Percentiles rank a stretch among this genome's conserved stretches.
Evolutionary conservation across 108 stramenopile genomes (phyloP).

Genomic region (Discostella stelligeroides): DNA sequence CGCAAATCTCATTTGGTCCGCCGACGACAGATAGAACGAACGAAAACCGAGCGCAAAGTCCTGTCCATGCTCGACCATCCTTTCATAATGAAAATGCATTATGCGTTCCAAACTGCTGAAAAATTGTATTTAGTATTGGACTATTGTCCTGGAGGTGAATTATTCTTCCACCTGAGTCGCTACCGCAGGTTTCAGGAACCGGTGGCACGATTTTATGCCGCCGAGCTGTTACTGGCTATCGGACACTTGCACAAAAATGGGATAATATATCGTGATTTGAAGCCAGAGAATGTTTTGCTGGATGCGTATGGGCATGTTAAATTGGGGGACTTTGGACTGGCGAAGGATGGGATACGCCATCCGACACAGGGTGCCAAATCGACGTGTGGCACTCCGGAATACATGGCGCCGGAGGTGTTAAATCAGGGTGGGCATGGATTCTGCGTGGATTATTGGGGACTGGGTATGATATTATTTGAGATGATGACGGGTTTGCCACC

Average conservation of each 20-base stretch:
- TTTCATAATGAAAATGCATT: slow-evolving; percentile 91
- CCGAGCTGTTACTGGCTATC: slow-evolving; percentile 90
- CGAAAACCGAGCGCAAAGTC: slow-evolving; percentile 95
- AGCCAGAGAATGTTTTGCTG: slow-evolving; percentile 90
- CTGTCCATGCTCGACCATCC: slow-evolving; percentile 87
- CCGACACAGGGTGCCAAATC: slow-evolving; percentile 88
- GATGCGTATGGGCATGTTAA: slow-evolving; percentile 93
- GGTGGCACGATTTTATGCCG: slow-evolving; percentile 92
- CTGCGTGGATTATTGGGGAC: slow-evolving; percentile 94
- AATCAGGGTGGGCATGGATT: slow-evolving; percentile 83
- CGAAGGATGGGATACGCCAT: slow-evolving; percentile 82
- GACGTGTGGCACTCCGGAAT: slow-evolving; percentile 98
- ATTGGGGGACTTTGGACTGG: slow-evolving; percentile 91
- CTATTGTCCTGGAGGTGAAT: slow-evolving; percentile 97
- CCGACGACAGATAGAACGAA: slow-evolving; percentile 95
- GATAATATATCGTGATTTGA: slow-evolving; percentile 90
- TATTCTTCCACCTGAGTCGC: slow-evolving; percentile 95
- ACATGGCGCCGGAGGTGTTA: slow-evolving; percentile 97
- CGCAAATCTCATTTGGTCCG: slow-evolving; percentile 92
- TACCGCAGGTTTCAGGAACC: slow-evolving; percentile 92
- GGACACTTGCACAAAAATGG: slow-evolving; percentile 86
- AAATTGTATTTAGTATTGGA: slow-evolving; percentile 94
- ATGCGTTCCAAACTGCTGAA: slow-evolving; percentile 88
- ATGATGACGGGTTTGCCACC: slow-evolving; percentile 98
- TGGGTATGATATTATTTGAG: slow-evolving; percentile 96